Conservation (phyloP, 1,284 basidiomycete genomes). For the Earliella scabrosa region DNA sequence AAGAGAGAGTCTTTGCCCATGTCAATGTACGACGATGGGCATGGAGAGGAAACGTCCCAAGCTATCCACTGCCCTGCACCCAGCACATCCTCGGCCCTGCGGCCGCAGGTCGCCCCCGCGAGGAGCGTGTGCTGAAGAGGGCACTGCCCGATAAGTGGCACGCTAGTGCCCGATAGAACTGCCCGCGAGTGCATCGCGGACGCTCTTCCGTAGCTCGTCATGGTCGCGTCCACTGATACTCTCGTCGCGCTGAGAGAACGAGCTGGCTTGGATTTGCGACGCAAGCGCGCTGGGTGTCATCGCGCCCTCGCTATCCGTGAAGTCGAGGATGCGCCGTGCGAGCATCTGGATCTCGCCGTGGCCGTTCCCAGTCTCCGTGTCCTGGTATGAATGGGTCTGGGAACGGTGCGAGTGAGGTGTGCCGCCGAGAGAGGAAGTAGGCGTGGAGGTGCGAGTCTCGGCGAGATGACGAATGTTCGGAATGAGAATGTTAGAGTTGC, state of each 20-base stretch:
- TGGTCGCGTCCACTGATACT: slow-evolving; percentile 66
- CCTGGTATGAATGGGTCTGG: slow-evolving; percentile 70
- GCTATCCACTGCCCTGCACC: slow-evolving; percentile 17
- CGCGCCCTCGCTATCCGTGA: slow-evolving; percentile 70
- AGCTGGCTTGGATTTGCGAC: slow-evolving; percentile 68
- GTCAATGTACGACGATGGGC: background rate
- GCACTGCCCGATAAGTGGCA: background rate
- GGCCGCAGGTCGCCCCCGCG: background rate
- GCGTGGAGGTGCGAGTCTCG: slow-evolving; percentile 71
- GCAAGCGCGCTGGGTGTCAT: slow-evolving; percentile 62
- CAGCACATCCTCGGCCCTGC: slow-evolving; percentile 4
- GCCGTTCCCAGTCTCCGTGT: slow-evolving; percentile 83
- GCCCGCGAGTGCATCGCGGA: slow-evolving; percentile 71
- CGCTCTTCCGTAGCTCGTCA: slow-evolving; percentile 79
- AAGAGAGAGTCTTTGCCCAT: slow-evolving; percentile 2
- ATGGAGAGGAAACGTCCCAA: slow-evolving; percentile 14
- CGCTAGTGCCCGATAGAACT: slow-evolving; percentile 34
- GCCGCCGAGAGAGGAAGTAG: slow-evolving; percentile 68
- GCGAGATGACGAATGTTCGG: slow-evolving; percentile 87
- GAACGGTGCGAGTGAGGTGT: slow-evolving; percentile 78
- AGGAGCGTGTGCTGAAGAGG: background rate
- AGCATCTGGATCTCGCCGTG: slow-evolving; percentile 89
- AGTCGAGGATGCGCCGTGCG: slow-evolving; percentile 83
- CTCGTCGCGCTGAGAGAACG: slow-evolving; percentile 46
- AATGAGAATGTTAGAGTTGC: slow-evolving; percentile 78